Evolutionary conservation across 352 stramenopile species (phyloP).

Genomic region (Phytophthora brassicae): DNA sequence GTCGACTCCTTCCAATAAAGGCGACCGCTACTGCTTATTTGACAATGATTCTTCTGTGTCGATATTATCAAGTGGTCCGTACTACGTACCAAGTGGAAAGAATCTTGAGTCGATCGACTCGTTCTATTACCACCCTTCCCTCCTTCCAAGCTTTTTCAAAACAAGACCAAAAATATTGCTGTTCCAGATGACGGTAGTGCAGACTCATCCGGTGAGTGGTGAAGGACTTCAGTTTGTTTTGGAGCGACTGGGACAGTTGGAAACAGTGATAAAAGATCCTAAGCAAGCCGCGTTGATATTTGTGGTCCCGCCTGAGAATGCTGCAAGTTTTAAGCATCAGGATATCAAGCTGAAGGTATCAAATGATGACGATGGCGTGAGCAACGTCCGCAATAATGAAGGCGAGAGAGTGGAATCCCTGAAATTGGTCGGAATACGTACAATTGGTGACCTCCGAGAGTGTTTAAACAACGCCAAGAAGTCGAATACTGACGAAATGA

Average conservation of each 20-base stretch:
- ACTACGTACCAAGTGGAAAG: constrained; percentile 1
- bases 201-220: constrained; percentile 4
- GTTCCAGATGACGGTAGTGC: constrained; percentile 4
- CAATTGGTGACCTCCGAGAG: background rate
- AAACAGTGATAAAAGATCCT: background rate
- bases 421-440: background rate
- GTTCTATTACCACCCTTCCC: constrained; percentile 13
- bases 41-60: constrained; percentile 2
- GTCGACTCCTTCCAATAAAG: background rate
- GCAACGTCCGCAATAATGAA: background rate
- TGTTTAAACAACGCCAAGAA: background rate
- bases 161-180: background rate
- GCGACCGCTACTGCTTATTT: background rate
- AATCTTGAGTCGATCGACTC: constrained; percentile 8
- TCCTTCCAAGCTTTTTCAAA: background rate
- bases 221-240: background rate
- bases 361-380: background rate
- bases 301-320: background rate
- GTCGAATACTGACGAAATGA: background rate
- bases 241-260: background rate
- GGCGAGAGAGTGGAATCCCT: background rate
- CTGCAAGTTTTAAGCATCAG: background rate
- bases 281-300: background rate
- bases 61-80: background rate
- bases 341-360: background rate